A percentile compares a stretch with the other conserved stretches of the same genome.
Evolutionary conservation across 371 early-diverging fungal species (phyloP).

Genomic region (Lichtheimia ramosa): DNA sequence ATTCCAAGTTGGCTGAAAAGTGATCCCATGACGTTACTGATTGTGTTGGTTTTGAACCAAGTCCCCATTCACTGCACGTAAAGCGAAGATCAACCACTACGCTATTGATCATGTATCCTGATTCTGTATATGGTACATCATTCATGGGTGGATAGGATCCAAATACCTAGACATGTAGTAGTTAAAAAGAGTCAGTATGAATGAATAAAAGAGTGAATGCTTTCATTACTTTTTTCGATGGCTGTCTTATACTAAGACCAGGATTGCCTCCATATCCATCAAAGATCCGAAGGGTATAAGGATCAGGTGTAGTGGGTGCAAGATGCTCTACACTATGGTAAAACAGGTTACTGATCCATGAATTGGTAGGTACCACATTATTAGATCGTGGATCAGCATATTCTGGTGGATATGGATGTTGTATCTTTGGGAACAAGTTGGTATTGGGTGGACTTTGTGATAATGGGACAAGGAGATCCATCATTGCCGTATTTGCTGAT

Average conservation of each 20-base stretch:
- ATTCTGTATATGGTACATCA: constrained; percentile 35
- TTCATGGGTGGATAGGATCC: constrained; percentile 42
- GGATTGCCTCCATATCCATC: constrained; percentile 42
- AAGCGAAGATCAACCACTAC: constrained; percentile 40
- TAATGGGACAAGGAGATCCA: constrained; percentile 8
- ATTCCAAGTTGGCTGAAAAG: constrained; percentile 28
- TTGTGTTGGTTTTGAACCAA: constrained; percentile 10
- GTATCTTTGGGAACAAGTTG: constrained; percentile 2
- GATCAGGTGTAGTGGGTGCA: constrained; percentile 49
- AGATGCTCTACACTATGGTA: constrained; percentile 36
- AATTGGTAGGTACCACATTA: constrained; percentile 43
- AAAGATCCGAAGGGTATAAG: constrained; percentile 41
- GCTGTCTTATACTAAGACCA: constrained; percentile 41
- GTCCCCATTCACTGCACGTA: constrained; percentile 38
- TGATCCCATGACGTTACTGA: constrained; percentile 36
- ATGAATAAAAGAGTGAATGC: neutral
- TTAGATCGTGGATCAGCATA: constrained; percentile 25
- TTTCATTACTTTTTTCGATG: constrained; percentile 1
- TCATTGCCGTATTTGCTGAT: neutral
- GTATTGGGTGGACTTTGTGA: constrained; percentile 2
- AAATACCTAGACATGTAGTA: constrained; percentile 21
- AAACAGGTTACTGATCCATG: constrained; percentile 51
- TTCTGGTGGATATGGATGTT: constrained; percentile 35
- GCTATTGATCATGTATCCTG: constrained; percentile 42
- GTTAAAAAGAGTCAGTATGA: neutral